Evolutionary conservation across 495 filamentous ascomycete species (phyloP), one percentile per base, ranked within the genome.

Genomic region (Hypoxylon subgilvum): DNA sequence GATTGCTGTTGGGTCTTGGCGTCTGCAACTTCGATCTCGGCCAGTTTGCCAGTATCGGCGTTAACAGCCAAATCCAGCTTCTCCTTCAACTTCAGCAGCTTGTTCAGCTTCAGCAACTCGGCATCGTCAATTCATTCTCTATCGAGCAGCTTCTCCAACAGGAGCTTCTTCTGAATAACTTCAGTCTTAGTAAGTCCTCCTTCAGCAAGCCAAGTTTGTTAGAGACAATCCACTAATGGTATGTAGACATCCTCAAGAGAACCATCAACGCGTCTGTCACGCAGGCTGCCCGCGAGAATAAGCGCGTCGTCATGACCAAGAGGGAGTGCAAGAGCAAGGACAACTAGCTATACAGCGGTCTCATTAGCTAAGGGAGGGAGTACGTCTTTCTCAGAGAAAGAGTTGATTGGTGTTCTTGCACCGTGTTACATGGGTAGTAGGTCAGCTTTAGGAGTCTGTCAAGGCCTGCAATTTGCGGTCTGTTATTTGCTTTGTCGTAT

Each of bases 61-160:
- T 69, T 27, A 55, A 63, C 53, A 69, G 72, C 45, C 66, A 76
- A 41, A 58, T 74, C 13, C 71, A 76, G 47, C 62, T 76, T 5
- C 71, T 76, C 56, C 63, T 76, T 22, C 69, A 75, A 49, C 75
- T 78, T 10, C 72, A 72, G 28, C 69, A 76, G 59, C 65, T 78
- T 13, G 52, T 61, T 32, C 70, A 76, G 47, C 69, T 78, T n/a
- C 54, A 72, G 50, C 66, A 68, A 52, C 66, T 74, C 14, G 74
- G 72, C n/a, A 65, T 78, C 27, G 36, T 77, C 46, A 69, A 66
- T 43, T 47, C 69, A 9, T 52, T 63, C 8, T 67, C 70, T 22
- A 63, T 75, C 28, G 64, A 69, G 30, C 65, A 66, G 18, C 64
- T 78, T 14, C 65, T 78, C 39, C 73, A 68, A 41, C 68, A 56